Conservation (phyloP, 2,329 filamentous ascomycete genomes). For the Sclerotinia nivalis region DNA sequence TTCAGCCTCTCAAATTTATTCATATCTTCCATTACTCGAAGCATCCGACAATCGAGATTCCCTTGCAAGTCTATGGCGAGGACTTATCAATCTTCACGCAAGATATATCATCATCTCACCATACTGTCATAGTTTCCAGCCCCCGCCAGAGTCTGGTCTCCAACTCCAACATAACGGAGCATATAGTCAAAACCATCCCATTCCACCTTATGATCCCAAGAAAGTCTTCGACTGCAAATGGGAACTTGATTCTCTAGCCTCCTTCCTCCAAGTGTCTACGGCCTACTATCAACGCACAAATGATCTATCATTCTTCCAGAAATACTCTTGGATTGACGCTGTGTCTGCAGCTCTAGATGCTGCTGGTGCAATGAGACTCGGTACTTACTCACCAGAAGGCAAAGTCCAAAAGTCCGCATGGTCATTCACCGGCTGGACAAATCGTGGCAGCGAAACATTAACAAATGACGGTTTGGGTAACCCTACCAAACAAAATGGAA, state of each 20-base stretch:
- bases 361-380: conserved; percentile 67
- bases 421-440: conserved; percentile 74
- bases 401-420: conserved; percentile 62
- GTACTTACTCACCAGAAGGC: conserved; percentile 68
- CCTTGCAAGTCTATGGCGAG: conserved; percentile 66
- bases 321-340: conserved; percentile 69
- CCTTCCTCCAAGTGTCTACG: conserved; percentile 78
- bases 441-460: conserved; percentile 77
- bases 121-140: conserved; percentile 90
- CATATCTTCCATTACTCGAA: conserved; percentile 64
- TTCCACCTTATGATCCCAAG: conserved; percentile 67
- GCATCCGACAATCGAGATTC: conserved; percentile 56
- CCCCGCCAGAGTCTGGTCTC: conserved; percentile 73
- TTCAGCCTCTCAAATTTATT: conserved; percentile 74
- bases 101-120: conserved; percentile 69
- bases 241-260: conserved; percentile 85
- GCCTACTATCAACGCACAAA: conserved; percentile 75
- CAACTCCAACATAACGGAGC: conserved; percentile 57
- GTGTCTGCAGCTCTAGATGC: conserved; percentile 68
- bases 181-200: conserved; percentile 60
- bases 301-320: conserved; percentile 72
- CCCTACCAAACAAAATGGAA: conserved; percentile 72
- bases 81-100: conserved; percentile 69
- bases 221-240: conserved; percentile 95
- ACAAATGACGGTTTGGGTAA: conserved; percentile 76